Evolutionary conservation across 352 stramenopile species (phyloP).

Genomic region (Chrysophaeum taylorii): DNA sequence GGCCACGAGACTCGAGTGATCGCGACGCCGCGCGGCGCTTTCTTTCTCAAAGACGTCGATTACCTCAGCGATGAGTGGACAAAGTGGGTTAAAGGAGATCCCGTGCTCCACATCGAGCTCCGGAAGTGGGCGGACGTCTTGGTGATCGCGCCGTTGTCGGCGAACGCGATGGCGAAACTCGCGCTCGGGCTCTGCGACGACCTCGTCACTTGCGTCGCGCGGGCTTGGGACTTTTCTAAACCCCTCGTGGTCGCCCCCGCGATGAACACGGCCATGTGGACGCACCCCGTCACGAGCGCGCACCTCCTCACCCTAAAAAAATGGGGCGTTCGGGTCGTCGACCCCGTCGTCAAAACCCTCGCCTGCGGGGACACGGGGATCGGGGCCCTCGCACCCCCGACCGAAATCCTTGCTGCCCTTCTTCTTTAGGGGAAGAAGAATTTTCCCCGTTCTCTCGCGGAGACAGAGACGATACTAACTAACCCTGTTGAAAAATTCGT

Average conservation of each 20-base stretch:
- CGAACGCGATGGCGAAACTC: conserved; percentile 74
- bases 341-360: conserved; percentile 75
- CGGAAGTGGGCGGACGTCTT: conserved; percentile 87
- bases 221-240: conserved; percentile 82
- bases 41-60: conserved; percentile 41
- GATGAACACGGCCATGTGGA: conserved; percentile 97
- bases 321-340: conserved; percentile 57
- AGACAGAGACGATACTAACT: too few species aligned
- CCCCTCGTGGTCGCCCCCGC: conserved; percentile 80
- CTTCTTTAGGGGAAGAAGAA: too few species aligned
- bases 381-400: conserved; percentile 44
- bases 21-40: conserved; percentile 35
- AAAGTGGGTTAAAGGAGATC: conserved; percentile 41
- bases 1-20: conserved; percentile 38
- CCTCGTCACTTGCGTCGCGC: conserved; percentile 75
- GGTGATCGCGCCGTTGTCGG: conserved; percentile 64
- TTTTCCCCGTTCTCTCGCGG: too few species aligned
- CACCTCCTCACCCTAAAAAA: conserved; percentile 51
- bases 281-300: conserved; percentile 71
- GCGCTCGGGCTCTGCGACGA: conserved; percentile 86
- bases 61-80: conserved; percentile 48
- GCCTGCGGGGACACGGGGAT: conserved; percentile 80
- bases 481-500: too few species aligned
- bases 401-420: background rate
- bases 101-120: conserved; percentile 59